Base-by-base conservation (phyloP, 2,329 filamentous ascomycete genomes). In the Claviceps humidiphila region DNA sequence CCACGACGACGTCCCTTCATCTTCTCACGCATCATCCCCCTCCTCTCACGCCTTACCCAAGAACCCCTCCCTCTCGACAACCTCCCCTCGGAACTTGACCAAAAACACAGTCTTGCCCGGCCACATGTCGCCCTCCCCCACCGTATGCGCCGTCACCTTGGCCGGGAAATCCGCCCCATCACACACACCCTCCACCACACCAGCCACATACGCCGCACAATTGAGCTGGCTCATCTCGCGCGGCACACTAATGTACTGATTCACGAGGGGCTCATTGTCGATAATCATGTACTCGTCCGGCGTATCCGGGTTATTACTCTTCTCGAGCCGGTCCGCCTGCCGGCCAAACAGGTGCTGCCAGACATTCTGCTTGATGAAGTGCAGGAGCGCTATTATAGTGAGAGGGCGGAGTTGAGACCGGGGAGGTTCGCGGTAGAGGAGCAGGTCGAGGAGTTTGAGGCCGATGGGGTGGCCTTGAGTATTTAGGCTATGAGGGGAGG, bases 211-310 rank as follows among this genome's bases (percentile, higher is more conserved):
- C 9, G 93, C 93, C 17, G 91, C 93, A 69, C 91, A 96, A 68
- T 96, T 97, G 63, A 98, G 76, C 77, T 93, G 87, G 69, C 80
- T 89, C 87, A 98, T 95, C 71, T 98, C 93, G 63, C 85, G 85
- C 16, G 93, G 93, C 51, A 97, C 85, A 61, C 83, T 89, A 64
- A 98, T 86, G 71, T 93, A 97, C 56, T 85, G 84, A 69, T 96
- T 97, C 41, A 97, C 91, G 49, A 97, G 76, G 22, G 93, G 93
- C 66, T 97, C 93, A 70, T 98, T 97, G 71, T 98, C 93, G 61
- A 90, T 88, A 61, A 98, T 93, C 91, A 98, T 97, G 75, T 97
- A 98, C 73, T 97, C 91, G 60, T 93, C 89, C 8, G 88, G 84
- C 50, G 89, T 91, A 51, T 84, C 80, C 8, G 87, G 84, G 62